Percentiles rank a stretch among this genome's conserved stretches.
phyloP scores from a whole-genome alignment of 768 basidiomycete genomes.

The Termitomyces sp. region DNA sequence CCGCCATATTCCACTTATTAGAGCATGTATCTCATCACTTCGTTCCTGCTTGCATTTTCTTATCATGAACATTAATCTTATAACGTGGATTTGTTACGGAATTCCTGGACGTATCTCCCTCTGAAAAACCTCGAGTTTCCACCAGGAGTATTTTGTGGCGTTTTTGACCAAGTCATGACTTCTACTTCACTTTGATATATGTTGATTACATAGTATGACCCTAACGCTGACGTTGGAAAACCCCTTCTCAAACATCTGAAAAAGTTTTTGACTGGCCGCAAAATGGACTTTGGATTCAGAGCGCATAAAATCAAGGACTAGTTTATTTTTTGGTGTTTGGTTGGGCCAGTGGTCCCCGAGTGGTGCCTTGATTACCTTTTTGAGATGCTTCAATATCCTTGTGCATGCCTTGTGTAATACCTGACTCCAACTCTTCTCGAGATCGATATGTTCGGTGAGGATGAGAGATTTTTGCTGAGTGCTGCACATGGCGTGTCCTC shows the following conservation, averaged over 20 bases:
- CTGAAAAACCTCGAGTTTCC: neutral
- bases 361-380: constrained; percentile 12
- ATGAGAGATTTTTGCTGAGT: neutral
- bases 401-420: constrained; percentile 6
- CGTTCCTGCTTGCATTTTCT: constrained; percentile 14
- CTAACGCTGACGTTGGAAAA: neutral
- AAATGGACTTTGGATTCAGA: too few relatives aligned
- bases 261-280: neutral
- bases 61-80: constrained; percentile 10
- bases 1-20: neutral
- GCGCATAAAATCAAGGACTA: neutral
- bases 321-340: neutral
- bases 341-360: neutral
- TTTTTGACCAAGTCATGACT: neutral
- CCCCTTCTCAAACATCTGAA: neutral
- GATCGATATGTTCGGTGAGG: constrained; percentile 3
- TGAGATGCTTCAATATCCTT: constrained; percentile 4
- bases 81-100: constrained; percentile 9
- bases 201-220: neutral
- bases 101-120: constrained; percentile 9
- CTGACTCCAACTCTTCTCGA: neutral
- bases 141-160: neutral
- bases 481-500: constrained; percentile 3
- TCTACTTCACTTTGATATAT: neutral
- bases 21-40: constrained; percentile 11